Conservation (phyloP, 2,329 filamentous ascomycete species). For the Cercospora citrullina region DNA sequence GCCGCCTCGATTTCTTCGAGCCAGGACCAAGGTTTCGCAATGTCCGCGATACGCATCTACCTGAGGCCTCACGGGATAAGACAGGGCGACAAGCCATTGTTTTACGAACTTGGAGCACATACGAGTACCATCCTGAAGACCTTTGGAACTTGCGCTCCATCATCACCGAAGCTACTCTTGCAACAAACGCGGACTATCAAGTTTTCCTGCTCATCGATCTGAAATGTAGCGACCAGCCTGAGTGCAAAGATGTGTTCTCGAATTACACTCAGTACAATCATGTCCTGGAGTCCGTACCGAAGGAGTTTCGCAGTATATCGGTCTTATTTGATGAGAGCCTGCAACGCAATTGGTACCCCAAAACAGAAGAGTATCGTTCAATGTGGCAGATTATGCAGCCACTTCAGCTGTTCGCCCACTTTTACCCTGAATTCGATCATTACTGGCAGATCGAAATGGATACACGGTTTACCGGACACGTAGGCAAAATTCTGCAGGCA, state of each 20-base stretch:
- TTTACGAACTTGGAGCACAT: conserved; percentile 77
- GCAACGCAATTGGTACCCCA: conserved; percentile 68
- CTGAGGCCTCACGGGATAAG: not conserved
- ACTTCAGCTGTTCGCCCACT: conserved; percentile 49
- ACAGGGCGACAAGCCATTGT: conserved; percentile 46
- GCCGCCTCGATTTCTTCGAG: not conserved
- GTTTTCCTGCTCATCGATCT: conserved; percentile 80
- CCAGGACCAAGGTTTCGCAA: conserved; percentile 48
- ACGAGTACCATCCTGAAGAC: conserved; percentile 72
- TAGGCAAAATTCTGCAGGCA: conserved; percentile 54
- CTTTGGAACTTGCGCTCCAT: conserved; percentile 75
- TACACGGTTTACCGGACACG: conserved; percentile 70
- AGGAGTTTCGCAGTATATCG: conserved; percentile 80
- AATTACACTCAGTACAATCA: conserved; percentile 63
- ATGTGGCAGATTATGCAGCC: conserved; percentile 62
- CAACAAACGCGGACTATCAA: conserved; percentile 80
- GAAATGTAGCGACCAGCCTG: conserved; percentile 66
- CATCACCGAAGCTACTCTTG: conserved; percentile 74
- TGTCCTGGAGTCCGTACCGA: conserved; percentile 54
- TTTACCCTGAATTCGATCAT: conserved; percentile 49
- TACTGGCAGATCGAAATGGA: conserved; percentile 88
- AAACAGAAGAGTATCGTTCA: conserved; percentile 72
- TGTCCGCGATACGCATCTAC: not conserved
- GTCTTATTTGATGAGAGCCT: conserved; percentile 90
- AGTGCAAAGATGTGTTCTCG: conserved; percentile 70